Percentiles rank a stretch among this genome's conserved stretches.
Conservation (phyloP, 148 eudicot species). For the Linanthus parryae region DNA sequence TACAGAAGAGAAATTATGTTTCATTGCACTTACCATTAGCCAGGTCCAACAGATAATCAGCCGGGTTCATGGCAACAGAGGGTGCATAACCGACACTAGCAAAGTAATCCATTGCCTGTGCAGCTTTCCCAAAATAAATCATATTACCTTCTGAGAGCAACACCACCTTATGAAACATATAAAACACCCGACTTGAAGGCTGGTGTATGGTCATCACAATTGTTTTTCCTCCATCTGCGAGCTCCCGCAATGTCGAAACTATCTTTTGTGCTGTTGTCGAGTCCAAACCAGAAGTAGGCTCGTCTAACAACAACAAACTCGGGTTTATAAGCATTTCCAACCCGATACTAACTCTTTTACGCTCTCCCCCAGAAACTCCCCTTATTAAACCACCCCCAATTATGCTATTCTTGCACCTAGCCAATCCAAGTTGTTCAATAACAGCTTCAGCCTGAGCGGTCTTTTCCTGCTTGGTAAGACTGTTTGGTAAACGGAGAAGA, state of each 20-base stretch:
- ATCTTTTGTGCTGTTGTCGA: constrained; percentile 1
- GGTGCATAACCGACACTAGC: not conserved
- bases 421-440: not conserved
- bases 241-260: not conserved
- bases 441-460: constrained; percentile 1
- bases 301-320: constrained; percentile 1
- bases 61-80: constrained; percentile 3
- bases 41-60: constrained; percentile 6
- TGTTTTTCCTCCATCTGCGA: constrained; percentile 1
- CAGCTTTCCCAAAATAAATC: constrained; percentile 1
- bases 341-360: constrained; percentile 7
- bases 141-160: constrained; percentile 4
- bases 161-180: constrained; percentile 5
- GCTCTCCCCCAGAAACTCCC: constrained; percentile 5
- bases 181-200: constrained; percentile 3
- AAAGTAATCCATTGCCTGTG: constrained; percentile 1
- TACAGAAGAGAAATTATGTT: not conserved
- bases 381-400: not conserved
- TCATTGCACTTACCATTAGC: not conserved
- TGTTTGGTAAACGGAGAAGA: constrained; percentile 2
- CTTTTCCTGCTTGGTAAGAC: constrained; percentile 2
- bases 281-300: constrained; percentile 2
- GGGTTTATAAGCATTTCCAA: not conserved
- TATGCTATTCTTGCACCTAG: constrained; percentile 2
- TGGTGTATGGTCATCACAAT: constrained; percentile 5